Evolutionary conservation across 495 filamentous ascomycete genomes (phyloP).

Genomic region (Hyphodiscus hymeniophilus): DNA sequence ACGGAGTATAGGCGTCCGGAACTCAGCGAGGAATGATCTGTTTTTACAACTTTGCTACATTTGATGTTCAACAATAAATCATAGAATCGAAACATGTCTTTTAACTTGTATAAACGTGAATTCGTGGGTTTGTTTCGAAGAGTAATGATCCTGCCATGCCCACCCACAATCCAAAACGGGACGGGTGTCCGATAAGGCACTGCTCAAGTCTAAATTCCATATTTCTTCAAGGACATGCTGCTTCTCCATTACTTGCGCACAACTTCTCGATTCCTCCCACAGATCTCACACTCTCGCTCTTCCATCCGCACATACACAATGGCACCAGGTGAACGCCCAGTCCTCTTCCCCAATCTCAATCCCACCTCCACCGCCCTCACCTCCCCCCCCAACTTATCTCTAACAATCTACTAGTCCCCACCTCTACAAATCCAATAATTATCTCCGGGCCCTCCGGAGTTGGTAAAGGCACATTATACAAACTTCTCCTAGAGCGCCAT

Average conservation of each 20-base stretch:
- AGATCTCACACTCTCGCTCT: background rate
- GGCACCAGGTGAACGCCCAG: constrained; percentile 32
- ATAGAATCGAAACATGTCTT: too few species aligned
- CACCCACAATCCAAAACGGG: too few species aligned
- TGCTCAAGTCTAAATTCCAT: background rate
- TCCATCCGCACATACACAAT: constrained; percentile 26
- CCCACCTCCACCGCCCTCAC: constrained; percentile 3
- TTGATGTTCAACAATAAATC: background rate
- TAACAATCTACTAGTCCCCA: constrained; percentile 22
- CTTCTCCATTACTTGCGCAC: constrained; percentile 4
- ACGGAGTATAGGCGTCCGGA: constrained; percentile 6
- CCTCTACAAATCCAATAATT: constrained; percentile 59
- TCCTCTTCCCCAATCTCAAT: background rate
- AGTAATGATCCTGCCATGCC: too few species aligned
- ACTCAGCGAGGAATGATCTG: too few species aligned
- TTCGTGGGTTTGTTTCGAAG: too few species aligned
- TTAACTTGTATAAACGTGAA: too few species aligned
- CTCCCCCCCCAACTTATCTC: background rate
- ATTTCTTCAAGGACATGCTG: constrained; percentile 10
- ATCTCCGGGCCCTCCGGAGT: constrained; percentile 81
- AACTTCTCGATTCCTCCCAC: background rate
- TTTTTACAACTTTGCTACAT: background rate
- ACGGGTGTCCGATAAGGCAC: too few species aligned
- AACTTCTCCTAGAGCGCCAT: constrained; percentile 54
- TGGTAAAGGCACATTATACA: constrained; percentile 83